Base-by-base conservation (phyloP, 1,284 basidiomycete species). In the Ustilago sp. region DNA sequence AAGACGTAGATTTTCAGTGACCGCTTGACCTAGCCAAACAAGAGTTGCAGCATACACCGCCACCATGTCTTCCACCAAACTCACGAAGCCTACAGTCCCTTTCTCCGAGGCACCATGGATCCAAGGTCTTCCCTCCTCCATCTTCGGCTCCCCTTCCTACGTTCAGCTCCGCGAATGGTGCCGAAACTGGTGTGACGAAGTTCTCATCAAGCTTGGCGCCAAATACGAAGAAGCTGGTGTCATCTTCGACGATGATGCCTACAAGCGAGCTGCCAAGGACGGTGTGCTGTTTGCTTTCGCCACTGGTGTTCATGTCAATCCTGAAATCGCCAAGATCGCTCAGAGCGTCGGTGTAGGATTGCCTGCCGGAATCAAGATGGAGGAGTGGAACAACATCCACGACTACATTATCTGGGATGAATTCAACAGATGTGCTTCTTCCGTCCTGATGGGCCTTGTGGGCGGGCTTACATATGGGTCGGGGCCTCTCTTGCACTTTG, bases 391-490 rank as follows among this genome's bases (percentile, higher is more conserved):
- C 71, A 74, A 80, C 45, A 74, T 82, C 45, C 80, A 81, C 65
- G 81, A 82, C 60, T 80, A 76, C 45, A 81, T 82, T 31, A 68
- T 82, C 35, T 75, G 79, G 66, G 81, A 82, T 51, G 81, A 82
- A 56, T 63, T 82, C 47, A 76, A 74, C 63, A 56, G 81, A 13
- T 65, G 62, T 31, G 79, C 77, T n/a, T 64, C 62, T 32, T 36
- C 63, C 0, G 69, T 69, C 2, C 43, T 82, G 35, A 81, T 79
- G 70, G 77, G 74, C 0, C 45, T 74, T 8, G 60, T 77, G 13
- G 80, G 71, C 1, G 80, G 80, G 1, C 53, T 73, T 3, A 64
- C 63, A 4, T 77, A 77, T 31, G 74, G 74, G 0, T 17, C 60
- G 3, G 81, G 81, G 0, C 79, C 79, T 11, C 74, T 83, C 51